A percentile compares a stretch with the other conserved stretches of the same genome.
Evolutionary conservation across 164 flowering plant genomes (phyloP).

Genomic region (Macadamia integrifolia): DNA sequence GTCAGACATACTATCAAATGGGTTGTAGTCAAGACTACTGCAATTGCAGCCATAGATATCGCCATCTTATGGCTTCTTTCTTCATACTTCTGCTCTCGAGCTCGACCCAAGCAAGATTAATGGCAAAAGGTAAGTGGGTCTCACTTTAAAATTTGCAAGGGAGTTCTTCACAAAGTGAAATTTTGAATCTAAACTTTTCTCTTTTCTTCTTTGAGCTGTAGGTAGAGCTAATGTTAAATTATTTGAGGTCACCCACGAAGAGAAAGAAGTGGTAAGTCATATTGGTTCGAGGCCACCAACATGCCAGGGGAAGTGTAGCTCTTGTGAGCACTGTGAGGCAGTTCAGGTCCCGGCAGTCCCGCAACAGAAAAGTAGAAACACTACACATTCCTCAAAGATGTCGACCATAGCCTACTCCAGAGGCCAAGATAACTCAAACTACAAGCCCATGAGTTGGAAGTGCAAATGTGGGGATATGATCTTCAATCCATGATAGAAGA

Average conservation of each 20-base stretch:
- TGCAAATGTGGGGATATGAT: conserved; percentile 75
- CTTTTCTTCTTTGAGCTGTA: not conserved
- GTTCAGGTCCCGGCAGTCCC: conserved; percentile 65
- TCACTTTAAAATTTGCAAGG: not conserved
- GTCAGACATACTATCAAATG: conserved; percentile 19
- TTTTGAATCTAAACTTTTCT: not conserved
- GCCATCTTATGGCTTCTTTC: conserved; percentile 26
- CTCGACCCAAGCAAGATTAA: conserved; percentile 26
- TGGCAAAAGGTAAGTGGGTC: conserved; percentile 43
- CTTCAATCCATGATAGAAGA: conserved; percentile 46
- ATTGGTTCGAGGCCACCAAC: conserved; percentile 66
- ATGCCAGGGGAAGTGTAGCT: conserved; percentile 51
- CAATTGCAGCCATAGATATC: conserved; percentile 16
- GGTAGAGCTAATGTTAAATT: conserved; percentile 8
- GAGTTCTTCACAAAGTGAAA: not conserved
- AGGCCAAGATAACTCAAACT: conserved; percentile 57
- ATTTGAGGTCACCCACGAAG: conserved; percentile 10
- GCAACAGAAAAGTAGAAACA: conserved; percentile 14
- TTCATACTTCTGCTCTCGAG: conserved; percentile 33
- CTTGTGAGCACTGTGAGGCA: conserved; percentile 63
- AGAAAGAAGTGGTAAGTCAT: conserved; percentile 17
- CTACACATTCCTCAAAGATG: conserved; percentile 13
- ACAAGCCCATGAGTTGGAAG: conserved; percentile 87
- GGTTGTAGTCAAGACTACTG: conserved; percentile 16
- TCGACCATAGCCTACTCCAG: conserved; percentile 25